A percentile compares a stretch with the other conserved stretches of the same genome.
Conservation (phyloP, 495 filamentous ascomycete species). For the Hyaloscypha finlandica region DNA sequence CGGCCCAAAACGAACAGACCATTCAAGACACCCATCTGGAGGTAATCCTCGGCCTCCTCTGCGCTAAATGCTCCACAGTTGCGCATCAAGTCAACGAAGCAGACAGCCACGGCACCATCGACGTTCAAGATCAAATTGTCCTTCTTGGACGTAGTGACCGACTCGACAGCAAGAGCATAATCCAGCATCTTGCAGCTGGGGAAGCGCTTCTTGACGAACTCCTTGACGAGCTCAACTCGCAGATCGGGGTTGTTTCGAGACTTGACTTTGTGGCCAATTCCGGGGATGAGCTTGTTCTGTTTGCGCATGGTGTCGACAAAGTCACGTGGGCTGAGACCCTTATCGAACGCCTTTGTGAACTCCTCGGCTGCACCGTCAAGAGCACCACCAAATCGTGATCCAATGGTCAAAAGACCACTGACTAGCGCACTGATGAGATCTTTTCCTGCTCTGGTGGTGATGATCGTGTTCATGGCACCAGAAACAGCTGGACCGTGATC, state of each 20-base stretch:
- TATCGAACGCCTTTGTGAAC: constrained; percentile 97
- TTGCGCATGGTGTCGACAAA: constrained; percentile 99
- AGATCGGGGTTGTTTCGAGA: constrained; percentile 99
- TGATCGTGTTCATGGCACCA: constrained; percentile 99
- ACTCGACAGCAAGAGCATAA: constrained; percentile 97
- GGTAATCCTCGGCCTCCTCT: constrained; percentile 82
- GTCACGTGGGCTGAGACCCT: constrained; percentile 96
- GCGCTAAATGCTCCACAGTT: constrained; percentile 94
- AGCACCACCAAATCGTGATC: constrained; percentile 97
- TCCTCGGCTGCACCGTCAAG: constrained; percentile 97
- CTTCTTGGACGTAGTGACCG: constrained; percentile 98
- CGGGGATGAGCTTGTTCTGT: constrained; percentile 99
- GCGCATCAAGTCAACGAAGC: constrained; percentile 96
- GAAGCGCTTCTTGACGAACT: constrained; percentile 97
- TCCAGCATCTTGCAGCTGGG: constrained; percentile 95
- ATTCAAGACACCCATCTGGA: constrained; percentile 95
- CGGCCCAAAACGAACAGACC: constrained; percentile 97
- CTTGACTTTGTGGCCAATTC: constrained; percentile 99
- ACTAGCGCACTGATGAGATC: constrained; percentile 95
- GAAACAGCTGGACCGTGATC: constrained; percentile 99
- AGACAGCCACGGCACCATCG: constrained; percentile 95
- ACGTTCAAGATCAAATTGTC: constrained; percentile 99
- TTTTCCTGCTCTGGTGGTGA: constrained; percentile 98
- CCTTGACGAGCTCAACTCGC: constrained; percentile 98
- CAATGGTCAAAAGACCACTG: constrained; percentile 95